Evolutionary conservation across 1,139 yeast species (phyloP).

Genomic region (Suhomyces chickasaworum): DNA sequence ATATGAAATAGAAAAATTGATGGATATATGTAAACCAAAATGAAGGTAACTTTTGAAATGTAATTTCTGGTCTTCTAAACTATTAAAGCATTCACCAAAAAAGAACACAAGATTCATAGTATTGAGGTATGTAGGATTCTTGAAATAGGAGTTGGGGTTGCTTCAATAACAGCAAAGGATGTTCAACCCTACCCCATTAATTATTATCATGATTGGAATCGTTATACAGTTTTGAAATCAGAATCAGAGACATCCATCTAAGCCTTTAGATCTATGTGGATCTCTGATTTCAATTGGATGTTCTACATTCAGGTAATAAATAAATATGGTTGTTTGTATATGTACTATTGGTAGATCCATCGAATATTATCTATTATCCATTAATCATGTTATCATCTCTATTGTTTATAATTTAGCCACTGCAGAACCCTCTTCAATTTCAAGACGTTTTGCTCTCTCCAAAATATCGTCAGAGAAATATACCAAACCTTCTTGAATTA

Average conservation of each 20-base stretch:
- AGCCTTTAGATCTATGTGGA: not conserved
- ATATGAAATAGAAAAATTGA: no score
- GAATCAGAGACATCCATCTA: not conserved
- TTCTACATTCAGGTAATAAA: not conserved
- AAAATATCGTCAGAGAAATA: constrained; percentile 29
- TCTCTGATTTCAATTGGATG: not conserved
- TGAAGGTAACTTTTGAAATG: no score
- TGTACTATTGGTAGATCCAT: not conserved
- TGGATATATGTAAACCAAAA: no score
- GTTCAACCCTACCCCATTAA: no score
- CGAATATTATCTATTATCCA: not conserved
- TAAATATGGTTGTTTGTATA: not conserved
- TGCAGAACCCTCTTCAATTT: not conserved
- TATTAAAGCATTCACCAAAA: no score
- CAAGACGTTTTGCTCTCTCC: constrained; percentile 15
- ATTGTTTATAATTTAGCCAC: constrained; percentile 5
- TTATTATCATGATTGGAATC: no score
- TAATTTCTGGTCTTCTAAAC: no score
- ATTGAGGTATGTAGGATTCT: no score
- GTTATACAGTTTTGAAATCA: no score
- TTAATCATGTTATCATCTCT: not conserved
- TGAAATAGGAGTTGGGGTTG: no score
- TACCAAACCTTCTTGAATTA: constrained; percentile 43
- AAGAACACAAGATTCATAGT: no score
- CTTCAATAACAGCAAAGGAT: no score